These are phyloP conservation scores for Hypoxylon fuscum DNA, from an alignment of 495 filamentous ascomycete species.

Conservation along the genomic window DNA sequence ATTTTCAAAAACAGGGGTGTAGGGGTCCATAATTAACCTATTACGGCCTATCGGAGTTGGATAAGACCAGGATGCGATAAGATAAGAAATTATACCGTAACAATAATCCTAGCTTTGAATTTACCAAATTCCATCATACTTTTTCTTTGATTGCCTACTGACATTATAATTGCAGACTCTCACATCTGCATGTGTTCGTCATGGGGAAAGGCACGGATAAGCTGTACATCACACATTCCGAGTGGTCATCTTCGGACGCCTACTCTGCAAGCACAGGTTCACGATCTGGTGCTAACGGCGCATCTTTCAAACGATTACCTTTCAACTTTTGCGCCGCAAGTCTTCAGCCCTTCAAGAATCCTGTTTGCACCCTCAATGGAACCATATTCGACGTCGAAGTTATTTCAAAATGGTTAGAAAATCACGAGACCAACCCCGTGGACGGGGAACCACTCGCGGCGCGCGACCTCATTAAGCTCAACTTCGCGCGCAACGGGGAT, in stretches of 20 bases:
- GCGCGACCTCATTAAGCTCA: conserved; percentile 88
- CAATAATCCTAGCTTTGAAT: too few relatives aligned
- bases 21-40: too few relatives aligned
- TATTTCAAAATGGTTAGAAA: conserved; percentile 90
- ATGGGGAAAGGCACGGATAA: conserved; percentile 72
- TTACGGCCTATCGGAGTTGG: conserved; percentile 2
- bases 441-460: conserved; percentile 79
- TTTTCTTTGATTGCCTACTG: too few relatives aligned
- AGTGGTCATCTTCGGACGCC: conserved; percentile 92
- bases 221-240: conserved; percentile 92
- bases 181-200: conserved; percentile 1
- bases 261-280: conserved; percentile 77
- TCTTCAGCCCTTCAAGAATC: conserved; percentile 88
- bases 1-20: neutral
- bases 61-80: conserved; percentile 36
- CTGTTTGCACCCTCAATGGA: conserved; percentile 81
- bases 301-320: conserved; percentile 85
- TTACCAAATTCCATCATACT: neutral
- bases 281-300: conserved; percentile 57
- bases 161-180: neutral
- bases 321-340: conserved; percentile 99
- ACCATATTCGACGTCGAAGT: conserved; percentile 89
- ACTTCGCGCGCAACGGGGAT: conserved; percentile 91
- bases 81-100: neutral
- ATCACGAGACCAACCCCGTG: conserved; percentile 90